phyloP scores from a whole-genome alignment of 2,329 filamentous ascomycete genomes.

The Pleurostoma richardsiae region DNA sequence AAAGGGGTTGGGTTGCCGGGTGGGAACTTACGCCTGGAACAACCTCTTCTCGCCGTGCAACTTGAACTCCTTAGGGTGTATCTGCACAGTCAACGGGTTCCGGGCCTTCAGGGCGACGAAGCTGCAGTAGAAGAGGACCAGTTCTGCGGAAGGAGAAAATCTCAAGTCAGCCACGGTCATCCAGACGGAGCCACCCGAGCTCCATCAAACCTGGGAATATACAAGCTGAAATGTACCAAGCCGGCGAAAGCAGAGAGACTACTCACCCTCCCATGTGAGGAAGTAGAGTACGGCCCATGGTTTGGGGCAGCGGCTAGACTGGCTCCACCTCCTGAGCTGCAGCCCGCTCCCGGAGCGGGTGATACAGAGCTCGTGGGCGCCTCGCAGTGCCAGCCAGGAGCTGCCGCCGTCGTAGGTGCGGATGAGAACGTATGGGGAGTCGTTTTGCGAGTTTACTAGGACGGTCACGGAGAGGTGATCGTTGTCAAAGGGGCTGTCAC shows the following conservation, averaged over 20 bases:
- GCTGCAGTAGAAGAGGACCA: constrained; percentile 54
- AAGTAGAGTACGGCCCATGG: constrained; percentile 53
- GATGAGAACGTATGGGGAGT: constrained; percentile 41
- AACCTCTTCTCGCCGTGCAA: constrained; percentile 43
- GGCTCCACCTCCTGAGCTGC: constrained; percentile 47
- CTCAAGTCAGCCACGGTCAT: constrained; percentile 1
- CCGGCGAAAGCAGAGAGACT: neutral
- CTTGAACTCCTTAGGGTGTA: constrained; percentile 37
- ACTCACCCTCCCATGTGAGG: constrained; percentile 54
- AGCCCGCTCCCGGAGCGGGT: constrained; percentile 42
- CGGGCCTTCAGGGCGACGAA: constrained; percentile 53
- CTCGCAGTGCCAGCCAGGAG: constrained; percentile 42
- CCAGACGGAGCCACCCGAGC: too few species aligned
- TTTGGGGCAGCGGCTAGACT: constrained; percentile 33
- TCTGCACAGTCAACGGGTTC: constrained; percentile 35
- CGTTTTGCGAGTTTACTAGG: constrained; percentile 38
- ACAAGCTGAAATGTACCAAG: neutral
- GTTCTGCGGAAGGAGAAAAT: constrained; percentile 33
- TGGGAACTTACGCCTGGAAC: constrained; percentile 48
- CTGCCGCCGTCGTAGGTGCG: constrained; percentile 32
- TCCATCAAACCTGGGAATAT: too few species aligned
- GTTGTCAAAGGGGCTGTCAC: constrained; percentile 45
- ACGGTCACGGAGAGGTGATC: constrained; percentile 49
- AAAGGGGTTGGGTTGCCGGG: too few species aligned
- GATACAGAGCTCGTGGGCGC: constrained; percentile 51